Evolutionary conservation across 1,284 basidiomycete species (phyloP).

Genomic region (Leucoagaricus sp.): DNA sequence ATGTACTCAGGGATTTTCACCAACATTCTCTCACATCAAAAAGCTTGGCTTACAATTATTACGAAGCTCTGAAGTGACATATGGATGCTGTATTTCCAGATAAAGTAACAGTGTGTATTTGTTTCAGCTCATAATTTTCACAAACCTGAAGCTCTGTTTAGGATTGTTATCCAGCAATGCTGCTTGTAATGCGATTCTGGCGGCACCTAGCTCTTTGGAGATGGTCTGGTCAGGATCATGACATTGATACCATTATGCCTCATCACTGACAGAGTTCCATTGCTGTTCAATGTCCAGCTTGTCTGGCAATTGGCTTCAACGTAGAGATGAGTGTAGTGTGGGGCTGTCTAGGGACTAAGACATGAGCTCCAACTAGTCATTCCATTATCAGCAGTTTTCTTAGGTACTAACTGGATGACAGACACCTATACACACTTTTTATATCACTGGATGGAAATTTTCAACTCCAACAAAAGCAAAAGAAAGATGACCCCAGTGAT

Average conservation of each 20-base stretch:
- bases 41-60: slow-evolving; percentile 27
- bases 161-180: slow-evolving; percentile 26
- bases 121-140: background rate
- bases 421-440: slow-evolving; percentile 17
- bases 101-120: slow-evolving; percentile 22
- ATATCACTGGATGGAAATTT: slow-evolving; percentile 30
- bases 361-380: background rate
- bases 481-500: slow-evolving; percentile 30
- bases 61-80: slow-evolving; percentile 20
- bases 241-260: slow-evolving; percentile 22
- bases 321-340: slow-evolving; percentile 12
- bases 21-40: slow-evolving; percentile 28
- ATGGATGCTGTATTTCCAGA: slow-evolving; percentile 25
- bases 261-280: slow-evolving; percentile 21
- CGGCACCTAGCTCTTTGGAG: slow-evolving; percentile 22
- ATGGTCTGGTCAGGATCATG: slow-evolving; percentile 25
- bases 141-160: slow-evolving; percentile 9
- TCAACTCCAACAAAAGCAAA: slow-evolving; percentile 25
- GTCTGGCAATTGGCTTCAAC: slow-evolving; percentile 31
- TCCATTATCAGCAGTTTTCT: slow-evolving; percentile 2
- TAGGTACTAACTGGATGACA: slow-evolving; percentile 15
- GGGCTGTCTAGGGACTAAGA: too few species aligned
- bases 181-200: slow-evolving; percentile 25
- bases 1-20: slow-evolving; percentile 27
- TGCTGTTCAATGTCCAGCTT: slow-evolving; percentile 29